Evolutionary conservation across 352 stramenopile genomes (phyloP), one percentile per base, ranked within the genome.

Genomic region (Saprolegnia parasitica): DNA sequence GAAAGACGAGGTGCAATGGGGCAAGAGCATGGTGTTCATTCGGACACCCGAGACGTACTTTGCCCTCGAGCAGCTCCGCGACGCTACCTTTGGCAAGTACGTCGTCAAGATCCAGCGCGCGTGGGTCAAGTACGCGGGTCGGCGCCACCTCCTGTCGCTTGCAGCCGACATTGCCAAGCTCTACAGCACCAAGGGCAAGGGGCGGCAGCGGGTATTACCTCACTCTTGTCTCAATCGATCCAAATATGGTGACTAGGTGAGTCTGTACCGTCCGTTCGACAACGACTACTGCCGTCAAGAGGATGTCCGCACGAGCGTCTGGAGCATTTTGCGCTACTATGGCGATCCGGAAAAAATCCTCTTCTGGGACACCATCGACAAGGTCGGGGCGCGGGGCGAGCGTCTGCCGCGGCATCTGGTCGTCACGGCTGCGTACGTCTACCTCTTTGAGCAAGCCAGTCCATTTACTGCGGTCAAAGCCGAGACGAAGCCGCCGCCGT

Each of bases 1-100:
- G n/a, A 83, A 93, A 56, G 77, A 74, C 2, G 87, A 97, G 71
- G 86, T 90, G 21, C 87, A 97, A 65, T 77, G 96, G 23, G 90
- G 90, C 58, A 93, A 96, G 67, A 82, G 85, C 4, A 97, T 97
- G 85, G 78, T 97, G 20, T 97, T 97, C 56, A 95, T 97, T 55
- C 86, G 92, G 57, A 92, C 87, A 5, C 89, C 90, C 0, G 88
- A 96, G 73, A 93, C 81, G 4, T 95, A 96, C 72, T 97, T 97
- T 65, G 81, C 86, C 29, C 73, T 97, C 11, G 90, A 97, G 70
- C 93, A 94, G 61, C 63, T 96, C 16, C 79, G 90, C 20, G 87
- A 96, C 46, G 81, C 88, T 45, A 91, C 86, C 56, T 81, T 96
- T 26, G 81, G 84, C 0, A 86, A 77, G 8, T 95, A 86, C 67